Base-by-base conservation (phyloP, 225 moss, liverwort and hornwort genomes). In the Pseudoscleropodium purum region DNA sequence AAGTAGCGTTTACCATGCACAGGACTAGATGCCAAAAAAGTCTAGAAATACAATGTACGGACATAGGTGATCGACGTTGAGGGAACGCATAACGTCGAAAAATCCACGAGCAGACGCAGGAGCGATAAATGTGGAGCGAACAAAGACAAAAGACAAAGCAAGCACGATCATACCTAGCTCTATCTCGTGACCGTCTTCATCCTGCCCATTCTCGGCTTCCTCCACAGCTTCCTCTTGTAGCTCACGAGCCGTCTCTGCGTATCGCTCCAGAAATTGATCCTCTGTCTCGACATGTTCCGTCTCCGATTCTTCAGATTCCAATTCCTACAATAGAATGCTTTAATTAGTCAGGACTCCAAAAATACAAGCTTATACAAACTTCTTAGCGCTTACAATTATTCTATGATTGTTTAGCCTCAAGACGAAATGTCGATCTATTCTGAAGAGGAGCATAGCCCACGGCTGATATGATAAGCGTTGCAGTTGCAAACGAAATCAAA, bases 101-200 rank as follows among this genome's bases (percentile, higher is more conserved):
- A 61, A 78, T 51, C 49, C 76, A 86, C 62, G 61, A 77, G 33
- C 52, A 70, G 59, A 67, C 21, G 47, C 72, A 75, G 57, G 41
- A 88, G 75, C 45, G 37, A n/a, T 24, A 81, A n/a, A 88, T 52
- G n/a, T 54, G 74, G 78, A 87, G 87, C n/a, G 61, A 45, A 78
- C 43, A 60, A 33, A 77, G 61, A 75, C 17, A 26, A 70, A 82
- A 51, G 56, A 26, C 63, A 65, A 68, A 79, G 49, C 39, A 75
- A 80, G 82, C 82, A 88, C 36, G 62, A 62, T 84, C 89, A 79
- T 95, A 97, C 98, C 98, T 47, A 98, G 94, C 88, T 98, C 97
- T 90, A 98, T 93, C 93, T 98, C 98, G 88, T 98, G 98, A 61
- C 96, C 98, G 76, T 98, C 98, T 92, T 98, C 98, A 83, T 97